Conservation (phyloP, 2,329 filamentous ascomycete species). For the Hypoxylon rubiginosum region DNA sequence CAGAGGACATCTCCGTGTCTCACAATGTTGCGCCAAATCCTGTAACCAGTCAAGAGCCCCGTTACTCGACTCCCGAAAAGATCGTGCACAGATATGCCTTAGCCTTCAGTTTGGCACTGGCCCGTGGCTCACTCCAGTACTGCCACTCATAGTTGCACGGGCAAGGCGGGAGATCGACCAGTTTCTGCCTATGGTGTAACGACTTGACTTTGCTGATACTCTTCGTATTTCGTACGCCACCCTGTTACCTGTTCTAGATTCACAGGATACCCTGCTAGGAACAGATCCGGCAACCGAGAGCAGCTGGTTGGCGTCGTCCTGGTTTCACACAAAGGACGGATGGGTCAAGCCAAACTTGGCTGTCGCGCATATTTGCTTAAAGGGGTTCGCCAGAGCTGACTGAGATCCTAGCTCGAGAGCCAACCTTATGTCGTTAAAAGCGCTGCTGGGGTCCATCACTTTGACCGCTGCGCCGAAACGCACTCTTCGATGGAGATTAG, state of each 20-base stretch:
- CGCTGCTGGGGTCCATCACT: slow-evolving; percentile 51
- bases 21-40: slow-evolving; percentile 44
- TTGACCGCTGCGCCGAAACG: slow-evolving; percentile 53
- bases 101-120: slow-evolving; percentile 43
- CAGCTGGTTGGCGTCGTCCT: slow-evolving; percentile 40
- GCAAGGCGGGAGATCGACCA: slow-evolving; percentile 49
- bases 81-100: slow-evolving; percentile 44
- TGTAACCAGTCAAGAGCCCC: slow-evolving; percentile 18
- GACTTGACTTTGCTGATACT: slow-evolving; percentile 9
- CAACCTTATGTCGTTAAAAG: slow-evolving; percentile 24
- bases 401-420: slow-evolving; percentile 51
- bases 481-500: slow-evolving; percentile 44
- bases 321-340: slow-evolving; percentile 41
- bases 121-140: slow-evolving; percentile 44
- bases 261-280: slow-evolving; percentile 35
- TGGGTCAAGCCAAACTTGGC: slow-evolving; percentile 34
- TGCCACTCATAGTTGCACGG: slow-evolving; percentile 46
- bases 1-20: slow-evolving; percentile 30
- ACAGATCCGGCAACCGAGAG: slow-evolving; percentile 47
- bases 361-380: slow-evolving; percentile 51
- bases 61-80: slow-evolving; percentile 40
- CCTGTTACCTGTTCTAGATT: slow-evolving; percentile 41
- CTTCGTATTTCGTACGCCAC: neutral
- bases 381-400: slow-evolving; percentile 48
- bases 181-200: slow-evolving; percentile 8